Base-by-base conservation (phyloP, 2,329 filamentous ascomycete genomes). In the Cercospora janseana region DNA sequence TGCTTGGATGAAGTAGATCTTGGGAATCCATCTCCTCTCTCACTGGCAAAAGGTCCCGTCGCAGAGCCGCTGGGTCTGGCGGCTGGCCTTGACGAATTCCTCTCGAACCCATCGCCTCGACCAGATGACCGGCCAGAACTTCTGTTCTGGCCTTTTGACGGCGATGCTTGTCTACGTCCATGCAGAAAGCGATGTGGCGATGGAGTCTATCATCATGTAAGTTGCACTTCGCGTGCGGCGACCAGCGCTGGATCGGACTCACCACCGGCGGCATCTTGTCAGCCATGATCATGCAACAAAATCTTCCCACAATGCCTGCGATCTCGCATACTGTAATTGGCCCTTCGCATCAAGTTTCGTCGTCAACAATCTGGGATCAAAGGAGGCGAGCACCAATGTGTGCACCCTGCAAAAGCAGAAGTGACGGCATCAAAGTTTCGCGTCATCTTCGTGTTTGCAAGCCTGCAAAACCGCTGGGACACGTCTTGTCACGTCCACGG, bases 121-220 rank as follows among this genome's bases (percentile, higher is more conserved):
- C 15, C 10, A 6, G 6, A 28, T 26, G 12, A 18, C 24, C 9
- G 34, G 2, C 15, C 18, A 16, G 55, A 15, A 6, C 37, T 20
- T 23, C 51, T 43, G 21, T 58, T 62, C 20, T 52, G 27, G 2
- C 46, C 35, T 41, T 59, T 59, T 6, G 28, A 29, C 20, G 58
- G 50, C 2, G 58, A 53, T 4, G 43, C 38, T 10, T 56, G 56
- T 6, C 46, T 49, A n/a, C 34, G 37, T 3, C 54, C 54, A 13
- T 56, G 37, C 6, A 64, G 46, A 46, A 63, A 65, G n/a, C 61
- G 55, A 45, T 54, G 60, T 9, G 62, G 61, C 34, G 62, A 63
- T 6, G 61, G 61, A 12, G 58, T 58, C 62, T 63, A n/a, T 32
- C 8, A 3, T 8, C n/a, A 16, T 42, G 3, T 31, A 3, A 52